Conservation (phyloP, 371 early-diverging fungal species). For the Chytridium lagenaria region DNA sequence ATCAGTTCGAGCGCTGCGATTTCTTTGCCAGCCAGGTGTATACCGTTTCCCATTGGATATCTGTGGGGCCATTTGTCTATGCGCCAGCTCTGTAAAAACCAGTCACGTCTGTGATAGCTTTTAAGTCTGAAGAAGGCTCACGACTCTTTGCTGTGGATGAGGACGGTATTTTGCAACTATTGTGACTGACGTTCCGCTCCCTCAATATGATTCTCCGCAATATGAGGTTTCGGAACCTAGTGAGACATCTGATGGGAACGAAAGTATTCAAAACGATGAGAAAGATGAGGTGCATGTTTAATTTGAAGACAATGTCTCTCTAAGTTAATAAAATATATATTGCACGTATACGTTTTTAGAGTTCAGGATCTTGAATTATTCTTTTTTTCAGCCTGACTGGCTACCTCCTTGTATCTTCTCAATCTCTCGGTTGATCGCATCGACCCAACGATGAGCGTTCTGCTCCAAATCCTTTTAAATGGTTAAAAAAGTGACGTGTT, state of each 20-base stretch:
- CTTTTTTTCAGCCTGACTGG: too few relatives aligned
- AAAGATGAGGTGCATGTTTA: too few relatives aligned
- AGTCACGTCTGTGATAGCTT: constrained; percentile 29
- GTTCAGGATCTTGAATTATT: too few relatives aligned
- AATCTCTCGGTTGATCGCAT: constrained; percentile 22
- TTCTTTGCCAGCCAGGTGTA: too few relatives aligned
- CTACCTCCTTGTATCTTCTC: too few relatives aligned
- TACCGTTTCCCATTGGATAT: constrained; percentile 27
- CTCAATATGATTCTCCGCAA: too few relatives aligned
- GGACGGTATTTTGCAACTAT: neutral
- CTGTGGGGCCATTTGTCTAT: constrained; percentile 46
- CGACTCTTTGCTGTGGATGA: neutral
- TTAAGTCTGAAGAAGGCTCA: constrained; percentile 9
- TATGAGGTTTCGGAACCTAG: too few relatives aligned
- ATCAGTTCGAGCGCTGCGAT: too few relatives aligned
- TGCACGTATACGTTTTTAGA: too few relatives aligned
- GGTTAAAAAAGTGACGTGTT: neutral
- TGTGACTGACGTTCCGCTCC: neutral
- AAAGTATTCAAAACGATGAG: neutral
- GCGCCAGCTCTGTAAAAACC: constrained; percentile 50
- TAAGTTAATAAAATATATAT: too few relatives aligned
- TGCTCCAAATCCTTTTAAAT: constrained; percentile 34
- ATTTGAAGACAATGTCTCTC: too few relatives aligned
- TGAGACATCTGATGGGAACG: neutral
- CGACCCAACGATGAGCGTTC: constrained; percentile 33